A percentile compares a stretch with the other conserved stretches of the same genome.
These are phyloP conservation scores for Lagenidium sp. DNA, from an alignment of 352 stramenopile species.

Conservation along the genomic window DNA sequence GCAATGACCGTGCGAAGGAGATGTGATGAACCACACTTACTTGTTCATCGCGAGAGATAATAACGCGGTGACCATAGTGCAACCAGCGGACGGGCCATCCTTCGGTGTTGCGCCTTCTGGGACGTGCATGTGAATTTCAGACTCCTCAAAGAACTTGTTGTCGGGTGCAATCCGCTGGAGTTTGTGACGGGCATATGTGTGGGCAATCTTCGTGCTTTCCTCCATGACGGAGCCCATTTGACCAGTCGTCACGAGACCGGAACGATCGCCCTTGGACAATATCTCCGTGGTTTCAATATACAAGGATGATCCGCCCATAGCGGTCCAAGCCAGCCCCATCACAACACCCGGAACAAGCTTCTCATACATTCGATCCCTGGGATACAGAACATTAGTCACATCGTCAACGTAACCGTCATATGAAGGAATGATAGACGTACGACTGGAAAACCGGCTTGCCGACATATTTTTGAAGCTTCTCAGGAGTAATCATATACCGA, in stretches of 20 bases:
- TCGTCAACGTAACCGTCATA: not conserved
- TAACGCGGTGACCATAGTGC: slow-evolving; percentile 97
- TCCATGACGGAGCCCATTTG: slow-evolving; percentile 99
- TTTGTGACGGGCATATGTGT: slow-evolving; percentile 88
- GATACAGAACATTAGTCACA: slow-evolving; percentile 2
- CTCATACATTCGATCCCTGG: slow-evolving; percentile 95
- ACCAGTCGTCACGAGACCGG: slow-evolving; percentile 84
- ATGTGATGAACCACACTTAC: too few relatives aligned
- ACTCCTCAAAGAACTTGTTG: slow-evolving; percentile 94
- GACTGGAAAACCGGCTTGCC: slow-evolving; percentile 97
- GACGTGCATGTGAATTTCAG: slow-evolving; percentile 97
- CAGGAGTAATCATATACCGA: slow-evolving; percentile 87
- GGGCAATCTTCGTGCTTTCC: slow-evolving; percentile 96
- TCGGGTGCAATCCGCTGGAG: slow-evolving; percentile 50
- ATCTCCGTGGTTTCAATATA: slow-evolving; percentile 96
- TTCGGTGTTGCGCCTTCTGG: slow-evolving; percentile 98
- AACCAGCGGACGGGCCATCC: slow-evolving; percentile 96
- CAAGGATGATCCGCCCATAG: slow-evolving; percentile 96
- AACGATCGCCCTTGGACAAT: slow-evolving; percentile 51
- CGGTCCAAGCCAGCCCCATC: slow-evolving; percentile 98
- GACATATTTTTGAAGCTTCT: slow-evolving; percentile 97
- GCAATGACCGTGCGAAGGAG: too few relatives aligned
- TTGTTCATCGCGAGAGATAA: slow-evolving; percentile 92
- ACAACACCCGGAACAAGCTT: slow-evolving; percentile 92
- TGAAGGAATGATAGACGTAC: slow-evolving; percentile 24